phyloP scores from a whole-genome alignment of 176 grass and related monocot genomes.

The Saccharum officinarum region DNA sequence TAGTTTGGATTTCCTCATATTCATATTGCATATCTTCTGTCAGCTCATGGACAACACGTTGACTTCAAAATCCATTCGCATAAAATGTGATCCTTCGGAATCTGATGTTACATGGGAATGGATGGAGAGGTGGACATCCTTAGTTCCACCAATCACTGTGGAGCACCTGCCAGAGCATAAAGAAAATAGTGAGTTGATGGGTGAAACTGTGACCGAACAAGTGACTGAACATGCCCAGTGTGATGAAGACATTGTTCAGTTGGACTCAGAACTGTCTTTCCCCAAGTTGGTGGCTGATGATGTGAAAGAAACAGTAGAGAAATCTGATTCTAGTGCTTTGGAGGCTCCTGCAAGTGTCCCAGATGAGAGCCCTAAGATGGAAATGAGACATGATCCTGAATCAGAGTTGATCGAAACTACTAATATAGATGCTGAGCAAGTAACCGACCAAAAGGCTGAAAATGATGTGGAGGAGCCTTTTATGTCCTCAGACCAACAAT shows the following conservation, averaged over 20 bases:
- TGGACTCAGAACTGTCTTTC: conserved; percentile 42
- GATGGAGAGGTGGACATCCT: conserved; percentile 89
- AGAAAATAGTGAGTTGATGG: conserved; percentile 44
- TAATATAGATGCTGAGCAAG: conserved; percentile 4
- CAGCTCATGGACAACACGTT: conserved; percentile 72
- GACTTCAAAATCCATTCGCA: conserved; percentile 60
- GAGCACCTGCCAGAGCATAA: conserved; percentile 36
- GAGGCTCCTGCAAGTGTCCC: conserved; percentile 23
- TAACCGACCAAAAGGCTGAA: conserved; percentile 26
- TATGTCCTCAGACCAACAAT: conserved; percentile 36
- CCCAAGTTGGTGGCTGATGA: conserved; percentile 40
- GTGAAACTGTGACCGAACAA: conserved; percentile 33
- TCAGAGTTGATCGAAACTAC: conserved; percentile 46
- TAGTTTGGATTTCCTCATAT: conserved; percentile 32
- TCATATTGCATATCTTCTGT: conserved; percentile 39
- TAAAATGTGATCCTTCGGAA: conserved; percentile 86
- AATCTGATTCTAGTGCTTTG: conserved; percentile 35
- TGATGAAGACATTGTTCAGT: conserved; percentile 32
- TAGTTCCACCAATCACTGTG: conserved; percentile 29
- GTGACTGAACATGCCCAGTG: conserved; percentile 15
- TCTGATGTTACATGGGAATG: conserved; percentile 84
- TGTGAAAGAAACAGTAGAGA: conserved; percentile 18
- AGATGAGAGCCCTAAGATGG: conserved; percentile 32
- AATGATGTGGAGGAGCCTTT: conserved; percentile 33
- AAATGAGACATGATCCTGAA: conserved; percentile 37